A percentile compares a stretch with the other conserved stretches of the same genome.
Conservation (phyloP, 495 filamentous ascomycete genomes). For the Xylaria acuta region DNA sequence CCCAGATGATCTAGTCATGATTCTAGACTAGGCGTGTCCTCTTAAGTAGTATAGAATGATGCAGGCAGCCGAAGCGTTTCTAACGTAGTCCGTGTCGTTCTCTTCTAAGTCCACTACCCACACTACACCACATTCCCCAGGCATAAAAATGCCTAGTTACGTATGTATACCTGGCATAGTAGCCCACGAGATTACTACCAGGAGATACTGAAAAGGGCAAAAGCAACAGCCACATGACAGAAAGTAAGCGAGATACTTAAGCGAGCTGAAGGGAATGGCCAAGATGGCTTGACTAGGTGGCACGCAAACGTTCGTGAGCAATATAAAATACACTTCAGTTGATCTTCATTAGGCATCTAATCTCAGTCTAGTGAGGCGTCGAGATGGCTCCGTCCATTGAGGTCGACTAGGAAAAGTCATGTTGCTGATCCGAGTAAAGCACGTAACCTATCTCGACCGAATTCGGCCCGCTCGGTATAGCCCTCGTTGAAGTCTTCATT, state of each 20-base stretch:
- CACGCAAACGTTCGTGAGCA: background rate
- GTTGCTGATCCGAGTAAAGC: background rate
- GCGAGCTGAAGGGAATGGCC: constrained; percentile 12
- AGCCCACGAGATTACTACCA: background rate
- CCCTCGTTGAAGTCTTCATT: background rate
- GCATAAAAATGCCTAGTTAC: too few relatives aligned
- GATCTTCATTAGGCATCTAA: background rate
- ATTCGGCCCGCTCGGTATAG: background rate
- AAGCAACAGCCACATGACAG: background rate
- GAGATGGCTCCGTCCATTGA: background rate
- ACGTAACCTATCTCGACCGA: background rate
- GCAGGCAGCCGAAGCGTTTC: background rate
- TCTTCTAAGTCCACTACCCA: background rate
- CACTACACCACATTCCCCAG: background rate
- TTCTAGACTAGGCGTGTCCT: background rate
- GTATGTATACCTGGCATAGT: background rate
- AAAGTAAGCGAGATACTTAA: constrained; percentile 19
- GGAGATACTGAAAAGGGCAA: background rate
- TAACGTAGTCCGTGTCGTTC: background rate
- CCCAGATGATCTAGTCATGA: background rate
- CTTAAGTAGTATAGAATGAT: background rate
- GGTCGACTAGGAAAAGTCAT: background rate
- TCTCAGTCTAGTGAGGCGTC: background rate
- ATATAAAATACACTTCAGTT: background rate
- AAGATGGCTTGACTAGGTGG: background rate